phyloP scores from a whole-genome alignment of 2,329 filamentous ascomycete genomes.

The Rhynchosporium secalis region DNA sequence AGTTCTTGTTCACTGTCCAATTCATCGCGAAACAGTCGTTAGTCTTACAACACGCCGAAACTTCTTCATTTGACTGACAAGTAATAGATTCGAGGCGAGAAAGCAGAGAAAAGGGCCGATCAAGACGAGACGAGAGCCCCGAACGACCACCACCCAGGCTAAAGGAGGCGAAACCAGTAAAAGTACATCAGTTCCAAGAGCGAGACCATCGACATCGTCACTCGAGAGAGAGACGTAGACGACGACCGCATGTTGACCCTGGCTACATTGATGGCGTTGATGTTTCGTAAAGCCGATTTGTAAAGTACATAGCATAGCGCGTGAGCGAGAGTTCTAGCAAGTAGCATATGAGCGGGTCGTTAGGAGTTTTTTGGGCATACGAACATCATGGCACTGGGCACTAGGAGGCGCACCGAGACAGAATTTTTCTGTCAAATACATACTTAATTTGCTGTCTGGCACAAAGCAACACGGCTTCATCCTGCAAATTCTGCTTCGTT shows the following conservation, averaged over 20 bases:
- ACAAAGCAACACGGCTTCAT: not conserved
- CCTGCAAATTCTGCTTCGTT: not conserved
- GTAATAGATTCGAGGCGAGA: conserved; percentile 2
- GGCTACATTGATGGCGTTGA: conserved; percentile 6
- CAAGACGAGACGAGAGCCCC: conserved; percentile 1
- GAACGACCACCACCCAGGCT: conserved; percentile 1
- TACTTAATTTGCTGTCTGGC: not conserved
- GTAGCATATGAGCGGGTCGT: not conserved
- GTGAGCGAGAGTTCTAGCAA: not conserved
- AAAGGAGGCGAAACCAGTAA: not conserved
- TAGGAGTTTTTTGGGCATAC: conserved; percentile 9
- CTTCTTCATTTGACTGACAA: not conserved
- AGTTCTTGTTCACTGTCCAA: not conserved
- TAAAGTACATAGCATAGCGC: not conserved
- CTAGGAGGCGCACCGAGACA: too few species aligned
- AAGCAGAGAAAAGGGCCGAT: conserved; percentile 4
- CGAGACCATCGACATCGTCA: conserved; percentile 9
- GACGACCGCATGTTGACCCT: not conserved
- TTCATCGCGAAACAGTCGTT: not conserved
- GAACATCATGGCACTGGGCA: not conserved
- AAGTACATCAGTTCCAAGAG: conserved; percentile 1
- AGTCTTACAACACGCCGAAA: not conserved
- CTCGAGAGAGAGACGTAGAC: not conserved
- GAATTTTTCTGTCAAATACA: not conserved
- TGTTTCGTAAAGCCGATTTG: not conserved